These are phyloP conservation scores for Cutaneotrichosporon sp. DNA, from an alignment of 1,284 basidiomycete genomes.

Conservation along the genomic window DNA sequence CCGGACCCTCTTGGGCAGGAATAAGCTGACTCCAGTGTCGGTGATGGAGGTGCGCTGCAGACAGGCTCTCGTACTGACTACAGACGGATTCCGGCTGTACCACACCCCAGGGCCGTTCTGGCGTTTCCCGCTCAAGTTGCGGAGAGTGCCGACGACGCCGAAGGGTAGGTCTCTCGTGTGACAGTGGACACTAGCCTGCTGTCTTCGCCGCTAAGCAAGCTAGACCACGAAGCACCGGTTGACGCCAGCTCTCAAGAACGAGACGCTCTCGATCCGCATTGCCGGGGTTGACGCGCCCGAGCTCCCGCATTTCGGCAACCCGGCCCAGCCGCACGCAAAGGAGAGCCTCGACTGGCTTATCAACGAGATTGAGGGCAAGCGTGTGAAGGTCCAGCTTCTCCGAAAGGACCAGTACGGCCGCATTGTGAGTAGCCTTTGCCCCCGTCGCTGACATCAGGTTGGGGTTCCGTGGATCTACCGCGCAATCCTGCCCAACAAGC, in stretches of 20 bases:
- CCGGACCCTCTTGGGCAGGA: too few relatives aligned
- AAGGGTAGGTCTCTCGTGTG: conserved; percentile 56
- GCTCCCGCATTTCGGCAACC: conserved; percentile 70
- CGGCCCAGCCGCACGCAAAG: conserved; percentile 63
- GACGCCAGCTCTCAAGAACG: conserved; percentile 60
- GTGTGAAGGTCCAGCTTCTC: conserved; percentile 57
- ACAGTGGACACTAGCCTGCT: too few relatives aligned
- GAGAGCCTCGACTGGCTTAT: conserved; percentile 70
- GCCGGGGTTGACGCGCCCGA: conserved; percentile 88
- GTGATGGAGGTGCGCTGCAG: conserved; percentile 55
- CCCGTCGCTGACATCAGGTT: conserved; percentile 54
- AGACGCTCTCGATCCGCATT: conserved; percentile 77
- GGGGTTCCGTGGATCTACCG: conserved; percentile 52
- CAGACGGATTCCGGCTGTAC: conserved; percentile 60
- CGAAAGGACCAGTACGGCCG: conserved; percentile 75
- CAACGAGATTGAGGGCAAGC: conserved; percentile 54
- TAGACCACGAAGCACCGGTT: not conserved
- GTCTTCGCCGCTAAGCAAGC: too few relatives aligned
- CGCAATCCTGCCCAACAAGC: conserved; percentile 54
- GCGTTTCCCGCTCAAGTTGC: conserved; percentile 64
- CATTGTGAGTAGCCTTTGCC: conserved; percentile 54
- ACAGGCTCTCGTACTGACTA: not conserved
- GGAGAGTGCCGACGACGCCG: conserved; percentile 56
- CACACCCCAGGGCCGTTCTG: conserved; percentile 75
- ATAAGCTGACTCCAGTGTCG: conserved; percentile 58